Evolutionary conservation across 2,329 filamentous ascomycete genomes (phyloP).

Genomic region (Neofusicoccum kwambonambiense): DNA sequence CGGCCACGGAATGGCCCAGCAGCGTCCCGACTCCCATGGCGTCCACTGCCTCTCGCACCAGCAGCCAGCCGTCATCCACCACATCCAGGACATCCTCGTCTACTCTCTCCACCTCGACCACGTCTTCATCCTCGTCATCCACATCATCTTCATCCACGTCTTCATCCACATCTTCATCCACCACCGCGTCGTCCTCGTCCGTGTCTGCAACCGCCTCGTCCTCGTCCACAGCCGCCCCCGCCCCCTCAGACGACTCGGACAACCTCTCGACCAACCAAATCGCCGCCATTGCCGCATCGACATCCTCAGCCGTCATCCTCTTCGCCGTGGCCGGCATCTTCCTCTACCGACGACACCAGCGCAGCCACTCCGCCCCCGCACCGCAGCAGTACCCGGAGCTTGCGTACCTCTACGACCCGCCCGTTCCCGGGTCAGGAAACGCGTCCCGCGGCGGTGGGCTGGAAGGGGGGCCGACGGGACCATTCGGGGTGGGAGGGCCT

Average conservation of each 20-base stretch:
- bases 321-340: constrained; percentile 34
- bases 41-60: neutral
- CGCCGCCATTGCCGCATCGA: constrained; percentile 35
- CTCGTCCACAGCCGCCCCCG: constrained; percentile 8
- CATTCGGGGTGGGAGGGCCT: neutral
- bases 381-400: constrained; percentile 32
- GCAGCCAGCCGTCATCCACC: neutral
- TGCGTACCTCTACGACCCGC: constrained; percentile 36
- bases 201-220: neutral
- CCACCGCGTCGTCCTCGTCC: neutral
- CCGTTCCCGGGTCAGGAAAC: neutral
- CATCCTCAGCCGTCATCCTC: constrained; percentile 33
- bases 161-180: neutral
- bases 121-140: neutral
- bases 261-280: constrained; percentile 31
- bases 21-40: neutral
- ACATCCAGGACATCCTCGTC: neutral
- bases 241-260: constrained; percentile 13
- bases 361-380: constrained; percentile 22
- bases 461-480: neutral
- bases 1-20: constrained; percentile 1
- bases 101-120: neutral
- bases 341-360: constrained; percentile 29
- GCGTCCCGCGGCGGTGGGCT: neutral
- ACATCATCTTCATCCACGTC: neutral